Evolutionary conservation across 75 land plant genomes (phyloP), one percentile per base, ranked within the genome.

Genomic region (Pseudotsuga menziesii): DNA sequence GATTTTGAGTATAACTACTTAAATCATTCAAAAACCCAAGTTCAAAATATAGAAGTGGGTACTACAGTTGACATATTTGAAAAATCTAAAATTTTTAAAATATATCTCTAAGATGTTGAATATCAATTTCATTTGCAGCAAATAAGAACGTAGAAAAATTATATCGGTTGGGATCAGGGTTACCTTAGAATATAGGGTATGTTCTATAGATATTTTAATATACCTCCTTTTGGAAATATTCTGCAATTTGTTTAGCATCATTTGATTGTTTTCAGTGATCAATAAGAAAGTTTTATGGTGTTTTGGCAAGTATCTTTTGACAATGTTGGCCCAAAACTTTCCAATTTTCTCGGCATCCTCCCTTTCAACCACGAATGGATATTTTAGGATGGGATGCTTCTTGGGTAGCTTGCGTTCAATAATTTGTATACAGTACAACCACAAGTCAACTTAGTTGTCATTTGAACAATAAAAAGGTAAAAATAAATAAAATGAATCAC

Each of bases 191-290:
- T 17, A 41, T 59, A 27, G 6, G 11, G 13, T n/a, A n/a, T n/a
- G n/a, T 64, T 19, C 27, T 64, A 8, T 36, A 69, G 23, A 17
- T 2, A 69, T 41, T 54, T 67, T 15, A 17, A 66, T 75, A 11
- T 89, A 86, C 99, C 93, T 97, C 99, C 80, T 90, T 84, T 83
- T 94, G 98, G 74, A 98, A 97, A 36, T 32, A 82, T n/a, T 97
- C 99, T 81, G 99, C 87, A 55, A 84, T 81, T 63, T 89, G 86
- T 83, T 92, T 97, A 15, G 91, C 90, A 84, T 97, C 99, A 66
- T 57, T 78, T 56, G 80, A 57, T 77, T 85, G 98, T 85, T 91
- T 97, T 70, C 78, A 88, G 78, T 90, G 93, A 70, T 84, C 35
- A 63, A 82, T 56, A 77, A 77, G 72, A 97, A 97, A 19, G 72